These are phyloP conservation scores for Suillus hirtellus DNA, from an alignment of 768 basidiomycete genomes.

Conservation along the genomic window DNA sequence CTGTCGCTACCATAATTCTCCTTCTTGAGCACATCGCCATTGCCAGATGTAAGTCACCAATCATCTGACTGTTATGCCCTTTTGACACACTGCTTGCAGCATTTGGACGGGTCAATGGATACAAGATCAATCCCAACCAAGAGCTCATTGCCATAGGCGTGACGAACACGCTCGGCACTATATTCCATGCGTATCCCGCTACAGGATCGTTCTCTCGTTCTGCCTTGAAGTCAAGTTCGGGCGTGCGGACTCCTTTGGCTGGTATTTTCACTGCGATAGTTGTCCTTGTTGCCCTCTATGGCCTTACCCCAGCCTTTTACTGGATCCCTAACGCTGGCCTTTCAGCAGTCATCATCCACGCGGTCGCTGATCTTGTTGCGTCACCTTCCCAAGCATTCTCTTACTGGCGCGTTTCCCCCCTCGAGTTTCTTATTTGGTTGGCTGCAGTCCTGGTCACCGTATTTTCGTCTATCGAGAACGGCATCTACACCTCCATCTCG, in stretches of 20 bases:
- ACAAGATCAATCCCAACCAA: constrained; percentile 93
- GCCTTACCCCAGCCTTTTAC: constrained; percentile 89
- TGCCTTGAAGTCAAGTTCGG: constrained; percentile 93
- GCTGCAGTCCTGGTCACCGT: constrained; percentile 88
- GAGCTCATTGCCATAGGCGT: constrained; percentile 98
- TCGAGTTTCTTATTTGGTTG: constrained; percentile 88
- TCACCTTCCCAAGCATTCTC: constrained; percentile 78
- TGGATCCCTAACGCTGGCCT: constrained; percentile 83
- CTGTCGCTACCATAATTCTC: constrained; percentile 87
- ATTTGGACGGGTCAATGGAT: constrained; percentile 92
- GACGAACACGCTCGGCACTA: constrained; percentile 85
- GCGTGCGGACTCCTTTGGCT: constrained; percentile 93
- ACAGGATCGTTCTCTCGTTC: constrained; percentile 98
- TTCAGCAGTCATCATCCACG: constrained; percentile 95
- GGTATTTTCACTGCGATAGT: constrained; percentile 84
- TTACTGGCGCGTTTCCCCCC: constrained; percentile 92
- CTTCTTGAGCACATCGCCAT: constrained; percentile 97
- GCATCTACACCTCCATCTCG: constrained; percentile 86
- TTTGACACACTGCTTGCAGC: constrained; percentile 45
- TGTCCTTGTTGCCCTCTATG: constrained; percentile 93
- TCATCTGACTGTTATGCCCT: background rate
- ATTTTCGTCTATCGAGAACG: constrained; percentile 93
- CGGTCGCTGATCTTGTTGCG: constrained; percentile 85
- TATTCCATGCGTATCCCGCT: constrained; percentile 92
- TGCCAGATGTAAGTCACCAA: constrained; percentile 70